A percentile compares a stretch with the other conserved stretches of the same genome.
Conservation (phyloP, 768 basidiomycete species). For the Artomyces pyxidatus region DNA sequence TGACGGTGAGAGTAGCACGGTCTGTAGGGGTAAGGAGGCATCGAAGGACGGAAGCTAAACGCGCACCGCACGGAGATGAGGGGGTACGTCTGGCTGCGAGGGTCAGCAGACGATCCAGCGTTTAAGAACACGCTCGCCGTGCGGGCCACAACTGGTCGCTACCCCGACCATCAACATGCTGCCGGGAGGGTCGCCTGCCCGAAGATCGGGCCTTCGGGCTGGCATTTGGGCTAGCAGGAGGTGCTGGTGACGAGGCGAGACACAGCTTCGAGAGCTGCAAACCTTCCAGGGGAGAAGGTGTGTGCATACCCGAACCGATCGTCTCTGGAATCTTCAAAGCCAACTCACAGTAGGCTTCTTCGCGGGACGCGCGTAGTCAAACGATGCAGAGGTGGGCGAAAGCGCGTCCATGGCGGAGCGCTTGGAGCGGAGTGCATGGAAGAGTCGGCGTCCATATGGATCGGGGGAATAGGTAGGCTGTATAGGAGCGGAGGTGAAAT, state of each 20-base stretch:
- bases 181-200: too few relatives aligned
- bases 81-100: neutral
- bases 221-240: too few relatives aligned
- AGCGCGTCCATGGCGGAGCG: slow-evolving; percentile 73
- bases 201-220: too few relatives aligned
- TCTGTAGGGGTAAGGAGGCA: neutral
- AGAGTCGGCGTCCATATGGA: slow-evolving; percentile 9
- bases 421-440: slow-evolving; percentile 39
- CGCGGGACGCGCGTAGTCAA: slow-evolving; percentile 37
- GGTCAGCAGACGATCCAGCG: neutral
- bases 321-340: slow-evolving; percentile 47
- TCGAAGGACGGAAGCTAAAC: neutral
- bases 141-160: too few relatives aligned
- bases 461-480: slow-evolving; percentile 15
- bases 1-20: neutral
- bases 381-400: slow-evolving; percentile 55
- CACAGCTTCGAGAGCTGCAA: slow-evolving; percentile 59
- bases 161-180: too few relatives aligned
- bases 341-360: slow-evolving; percentile 48
- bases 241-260: slow-evolving; percentile 32
- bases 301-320: slow-evolving; percentile 17
- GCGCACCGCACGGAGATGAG: neutral
- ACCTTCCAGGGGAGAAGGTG: slow-evolving; percentile 51
- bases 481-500: slow-evolving; percentile 4
- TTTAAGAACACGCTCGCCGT: neutral